Evolutionary conservation across 345 rosid species (phyloP), one percentile per base, ranked within the genome.

Genomic region (Bruguiera sexangula): DNA sequence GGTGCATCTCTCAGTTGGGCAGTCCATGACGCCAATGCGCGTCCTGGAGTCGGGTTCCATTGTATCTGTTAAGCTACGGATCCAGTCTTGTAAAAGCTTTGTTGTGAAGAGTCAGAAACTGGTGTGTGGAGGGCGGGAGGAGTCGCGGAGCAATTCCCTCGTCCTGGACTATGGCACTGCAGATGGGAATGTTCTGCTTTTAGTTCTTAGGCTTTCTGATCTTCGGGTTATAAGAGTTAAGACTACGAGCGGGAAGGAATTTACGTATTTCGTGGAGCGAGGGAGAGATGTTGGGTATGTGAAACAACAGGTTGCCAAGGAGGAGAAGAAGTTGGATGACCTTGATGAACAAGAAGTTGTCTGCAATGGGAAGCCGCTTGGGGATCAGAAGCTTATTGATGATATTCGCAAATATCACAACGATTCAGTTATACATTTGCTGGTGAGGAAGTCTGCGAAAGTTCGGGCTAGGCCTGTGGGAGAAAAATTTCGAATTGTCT

Each of bases 131-230:
- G 93, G 93, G 36, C 81, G 86, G 29, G 93, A 86, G 20, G 74
- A 86, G n/a, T 77, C 87, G 0, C 67, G 91, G 71, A 83, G 84
- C 71, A 75, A 82, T 62, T 86, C 91, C 21, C 87, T 82, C 34
- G 73, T 88, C 54, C 82, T 82, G 52, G 87, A 88, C 18, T 88
- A 86, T 51, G 89, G 90, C 43, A 87, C 86, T 1, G 60, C 67
- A 15, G 78, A 86, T 61, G 95, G 97, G 2, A 85, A 91, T 75
- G 85, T 89, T 24, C 79, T 91, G 54, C 95, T 89, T 80, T 64
- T 91, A 81, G 91, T 91, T 58, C 86, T 91, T 20, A 89, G 78
- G 87, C 87, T 87, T 51, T 83, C 87, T 30, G 86, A 91, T 75
- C 85, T 91, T 54, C 95, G 81, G 80, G 80, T 80, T 58, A 87